Evolutionary conservation across 495 filamentous ascomycete genomes (phyloP).

Genomic region (Neurospora sp.): DNA sequence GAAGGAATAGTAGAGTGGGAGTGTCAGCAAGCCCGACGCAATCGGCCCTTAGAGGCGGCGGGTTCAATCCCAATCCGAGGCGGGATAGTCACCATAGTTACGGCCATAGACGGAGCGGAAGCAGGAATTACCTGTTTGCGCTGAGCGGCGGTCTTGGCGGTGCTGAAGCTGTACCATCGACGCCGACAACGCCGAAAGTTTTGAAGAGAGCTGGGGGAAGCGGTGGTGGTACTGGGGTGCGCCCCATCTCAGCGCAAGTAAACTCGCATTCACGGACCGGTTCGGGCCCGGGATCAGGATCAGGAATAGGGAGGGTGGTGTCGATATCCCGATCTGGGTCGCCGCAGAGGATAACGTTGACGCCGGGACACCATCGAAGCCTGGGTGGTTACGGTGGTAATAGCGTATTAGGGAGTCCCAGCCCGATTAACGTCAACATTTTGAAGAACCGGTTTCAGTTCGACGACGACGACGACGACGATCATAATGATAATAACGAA

Average conservation of each 20-base stretch:
- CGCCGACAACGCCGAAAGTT: not conserved
- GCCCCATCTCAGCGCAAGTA: not conserved
- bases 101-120: not conserved
- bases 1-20: not conserved
- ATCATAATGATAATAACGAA: not conserved
- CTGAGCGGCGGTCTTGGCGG: not conserved
- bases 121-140: constrained; percentile 2
- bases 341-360: not conserved
- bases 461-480: not conserved
- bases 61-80: not conserved
- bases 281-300: not conserved
- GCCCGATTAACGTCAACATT: not conserved
- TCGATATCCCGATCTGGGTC: not conserved
- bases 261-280: not conserved
- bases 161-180: not conserved
- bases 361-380: not conserved
- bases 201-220: not conserved
- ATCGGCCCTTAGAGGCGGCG: not conserved
- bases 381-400: not conserved
- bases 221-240: not conserved
- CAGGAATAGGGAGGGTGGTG: not conserved
- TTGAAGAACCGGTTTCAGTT: not conserved
- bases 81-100: not conserved
- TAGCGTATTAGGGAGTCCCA: not conserved
- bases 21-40: not conserved